Conservation (phyloP, 805 yeast species). For the Nakazawaea wyomingensis region DNA sequence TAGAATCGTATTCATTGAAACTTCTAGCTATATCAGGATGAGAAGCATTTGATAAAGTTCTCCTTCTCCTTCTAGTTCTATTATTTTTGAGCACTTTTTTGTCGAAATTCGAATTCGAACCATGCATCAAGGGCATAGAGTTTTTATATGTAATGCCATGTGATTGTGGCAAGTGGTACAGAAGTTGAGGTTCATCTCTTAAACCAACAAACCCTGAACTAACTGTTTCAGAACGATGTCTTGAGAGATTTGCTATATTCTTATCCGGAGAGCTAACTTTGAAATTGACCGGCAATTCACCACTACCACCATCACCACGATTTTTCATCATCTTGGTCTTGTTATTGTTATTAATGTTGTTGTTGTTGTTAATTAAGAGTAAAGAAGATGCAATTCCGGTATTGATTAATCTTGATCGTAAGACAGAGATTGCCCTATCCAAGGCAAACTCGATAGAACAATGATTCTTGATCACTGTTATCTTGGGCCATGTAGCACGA, state of each 20-base stretch:
- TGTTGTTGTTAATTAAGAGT: background rate
- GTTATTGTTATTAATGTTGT: too few species aligned
- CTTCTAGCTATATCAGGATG: background rate
- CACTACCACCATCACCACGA: background rate
- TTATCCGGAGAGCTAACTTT: slow-evolving; percentile 1
- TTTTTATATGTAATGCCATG: background rate
- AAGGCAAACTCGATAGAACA: slow-evolving; percentile 86
- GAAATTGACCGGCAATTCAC: background rate
- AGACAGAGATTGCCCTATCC: slow-evolving; percentile 67
- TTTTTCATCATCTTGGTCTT: too few species aligned
- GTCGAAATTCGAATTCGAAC: background rate
- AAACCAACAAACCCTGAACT: background rate
- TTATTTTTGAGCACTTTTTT: background rate
- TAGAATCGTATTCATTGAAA: background rate
- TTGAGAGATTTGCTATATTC: too few species aligned
- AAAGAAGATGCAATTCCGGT: slow-evolving; percentile 1
- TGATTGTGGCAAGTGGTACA: background rate
- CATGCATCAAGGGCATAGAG: slow-evolving; percentile 7
- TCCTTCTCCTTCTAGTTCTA: slow-evolving; percentile 2
- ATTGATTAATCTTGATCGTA: slow-evolving; percentile 58
- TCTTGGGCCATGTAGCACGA: slow-evolving; percentile 89
- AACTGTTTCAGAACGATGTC: slow-evolving; percentile 10
- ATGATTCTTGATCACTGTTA: slow-evolving; percentile 80
- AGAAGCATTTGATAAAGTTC: background rate
- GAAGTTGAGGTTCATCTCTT: background rate